Evolutionary conservation across 129 eudicot genomes (phyloP), one percentile per base, ranked within the genome.

Genomic region (Artemisia tridentata): DNA sequence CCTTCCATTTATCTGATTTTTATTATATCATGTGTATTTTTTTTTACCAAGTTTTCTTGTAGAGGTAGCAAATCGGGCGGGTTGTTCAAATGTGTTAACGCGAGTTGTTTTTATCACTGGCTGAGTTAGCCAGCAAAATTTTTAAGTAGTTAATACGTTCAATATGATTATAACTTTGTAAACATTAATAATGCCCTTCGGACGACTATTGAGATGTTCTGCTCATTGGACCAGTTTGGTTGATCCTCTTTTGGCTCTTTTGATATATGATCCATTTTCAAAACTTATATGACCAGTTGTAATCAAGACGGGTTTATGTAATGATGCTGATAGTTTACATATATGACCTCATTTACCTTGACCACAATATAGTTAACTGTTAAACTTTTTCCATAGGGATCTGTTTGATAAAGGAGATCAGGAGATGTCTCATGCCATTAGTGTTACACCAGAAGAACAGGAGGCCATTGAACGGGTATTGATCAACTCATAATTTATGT

Each of bases 301-400:
- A 55, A 16, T 16, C 11, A 0, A 2, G 7, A 4, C 15, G 7
- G 9, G 3, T 29, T 29, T 29, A 29, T 29, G 34, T 29, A 29
- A 29, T 29, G 34, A 29, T 11, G 11, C 29, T 19, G 25, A 47
- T 25, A 51, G 18, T 75, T 57, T 57, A 9, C 57, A 13, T 13
- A 64, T 38, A 45, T 29, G 31, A 23, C 75, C 1, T 23, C 27
- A 23, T 23, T 23, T 29, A 2, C 3, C 34, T 4, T 29, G 2
- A 3, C 34, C 34, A 29, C 34, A 29, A 29, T 29, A 29, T 20
- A 15, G 53, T 50, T 51, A 20, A 69, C 12, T 34, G 27, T 49
- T 5, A 10, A 46, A 2, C 11, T 45, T 72, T 65, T 25, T 17
- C 71, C 53, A 5, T 51, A 92, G 98, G 96, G 98, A 92, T 76